Conservation (phyloP, 306 rosid genomes). For the Dryas drummondii region DNA sequence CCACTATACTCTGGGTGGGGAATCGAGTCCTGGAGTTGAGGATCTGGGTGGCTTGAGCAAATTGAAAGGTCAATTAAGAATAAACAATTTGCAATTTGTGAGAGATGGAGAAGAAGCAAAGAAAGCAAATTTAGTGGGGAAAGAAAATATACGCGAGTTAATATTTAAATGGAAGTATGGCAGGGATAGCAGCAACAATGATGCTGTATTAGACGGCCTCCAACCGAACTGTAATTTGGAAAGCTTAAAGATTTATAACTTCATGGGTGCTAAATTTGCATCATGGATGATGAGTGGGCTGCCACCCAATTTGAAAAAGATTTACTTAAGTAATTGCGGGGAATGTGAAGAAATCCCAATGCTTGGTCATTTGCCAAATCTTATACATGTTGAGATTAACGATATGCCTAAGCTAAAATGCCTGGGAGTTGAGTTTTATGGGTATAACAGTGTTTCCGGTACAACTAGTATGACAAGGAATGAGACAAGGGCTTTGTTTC, state of each 20-base stretch:
- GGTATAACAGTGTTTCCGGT: too few species aligned
- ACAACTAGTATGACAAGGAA: too few species aligned
- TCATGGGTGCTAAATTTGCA: background rate
- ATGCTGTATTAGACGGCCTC: background rate
- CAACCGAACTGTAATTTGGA: background rate
- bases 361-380: background rate
- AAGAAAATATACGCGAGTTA: background rate
- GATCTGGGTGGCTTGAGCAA: background rate
- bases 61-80: background rate
- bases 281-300: background rate
- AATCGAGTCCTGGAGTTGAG: too few species aligned
- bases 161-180: background rate
- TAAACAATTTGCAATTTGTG: background rate
- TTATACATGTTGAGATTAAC: background rate
- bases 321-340: background rate
- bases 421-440: too few species aligned
- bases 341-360: background rate
- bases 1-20: too few species aligned
- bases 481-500: too few species aligned
- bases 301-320: background rate
- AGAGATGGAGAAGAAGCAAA: background rate
- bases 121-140: background rate
- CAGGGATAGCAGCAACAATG: too few species aligned
- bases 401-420: background rate
- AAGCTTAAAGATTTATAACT: too few species aligned